phyloP scores from a whole-genome alignment of 192 early-diverging fungal species.

The Coemansia aciculifera region DNA sequence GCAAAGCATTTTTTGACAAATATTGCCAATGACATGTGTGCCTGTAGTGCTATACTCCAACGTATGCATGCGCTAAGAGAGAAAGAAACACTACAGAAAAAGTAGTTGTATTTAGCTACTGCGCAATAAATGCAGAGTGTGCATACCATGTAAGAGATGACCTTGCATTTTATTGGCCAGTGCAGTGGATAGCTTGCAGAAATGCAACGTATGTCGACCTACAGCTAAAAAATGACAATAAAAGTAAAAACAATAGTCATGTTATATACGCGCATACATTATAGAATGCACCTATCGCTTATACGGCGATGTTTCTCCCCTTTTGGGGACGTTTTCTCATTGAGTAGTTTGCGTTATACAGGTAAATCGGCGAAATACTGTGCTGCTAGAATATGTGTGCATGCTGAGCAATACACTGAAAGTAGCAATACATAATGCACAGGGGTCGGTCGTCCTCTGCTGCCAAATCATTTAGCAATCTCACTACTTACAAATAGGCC shows the following conservation, averaged over 20 bases:
- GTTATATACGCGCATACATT: conserved; percentile 26
- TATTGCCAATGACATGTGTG: not conserved
- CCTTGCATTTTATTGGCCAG: conserved; percentile 1
- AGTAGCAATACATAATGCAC: conserved; percentile 11
- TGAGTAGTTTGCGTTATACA: conserved; percentile 6
- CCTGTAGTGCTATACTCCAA: not conserved
- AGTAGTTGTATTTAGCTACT: conserved; percentile 25
- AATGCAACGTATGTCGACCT: conserved; percentile 10
- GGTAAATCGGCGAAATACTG: not conserved
- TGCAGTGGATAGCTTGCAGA: conserved; percentile 1
- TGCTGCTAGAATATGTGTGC: conserved; percentile 18
- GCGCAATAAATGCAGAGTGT: conserved; percentile 35
- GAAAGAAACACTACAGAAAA: not conserved
- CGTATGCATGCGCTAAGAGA: not conserved
- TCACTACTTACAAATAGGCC: conserved; percentile 9
- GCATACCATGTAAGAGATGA: conserved; percentile 8
- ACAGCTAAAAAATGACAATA: not conserved
- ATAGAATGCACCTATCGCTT: conserved; percentile 7
- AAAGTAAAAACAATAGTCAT: conserved; percentile 11
- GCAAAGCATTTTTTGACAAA: not conserved
- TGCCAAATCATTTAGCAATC: conserved; percentile 6
- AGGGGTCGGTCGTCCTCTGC: conserved; percentile 8
- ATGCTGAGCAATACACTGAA: conserved; percentile 2
- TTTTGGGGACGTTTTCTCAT: not conserved
- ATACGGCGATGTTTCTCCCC: not conserved